Evolutionary conservation across 2,329 filamentous ascomycete genomes (phyloP).

Genomic region (Didymella keratinophila): DNA sequence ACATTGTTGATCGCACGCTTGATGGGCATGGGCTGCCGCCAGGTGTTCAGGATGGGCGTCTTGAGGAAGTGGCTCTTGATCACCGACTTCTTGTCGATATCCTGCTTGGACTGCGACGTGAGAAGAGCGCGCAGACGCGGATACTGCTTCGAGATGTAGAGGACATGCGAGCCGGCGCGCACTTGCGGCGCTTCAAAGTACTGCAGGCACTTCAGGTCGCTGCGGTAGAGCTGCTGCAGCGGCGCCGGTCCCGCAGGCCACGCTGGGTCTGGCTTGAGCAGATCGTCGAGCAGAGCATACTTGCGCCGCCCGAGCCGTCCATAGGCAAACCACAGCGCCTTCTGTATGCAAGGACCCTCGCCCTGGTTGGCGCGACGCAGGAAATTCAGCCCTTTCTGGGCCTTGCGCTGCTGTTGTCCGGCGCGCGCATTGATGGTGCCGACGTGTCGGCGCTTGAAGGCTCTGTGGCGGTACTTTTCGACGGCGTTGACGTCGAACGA

Average conservation of each 20-base stretch:
- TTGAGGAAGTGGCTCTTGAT: constrained; percentile 38
- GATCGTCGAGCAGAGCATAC: constrained; percentile 51
- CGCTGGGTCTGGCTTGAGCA: constrained; percentile 37
- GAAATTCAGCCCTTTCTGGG: constrained; percentile 51
- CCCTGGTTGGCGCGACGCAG: constrained; percentile 65
- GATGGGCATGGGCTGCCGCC: constrained; percentile 57
- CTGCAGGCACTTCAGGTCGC: constrained; percentile 38
- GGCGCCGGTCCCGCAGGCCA: constrained; percentile 23
- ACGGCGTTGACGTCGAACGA: constrained; percentile 27
- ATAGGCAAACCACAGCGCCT: constrained; percentile 63
- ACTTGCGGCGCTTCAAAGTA: constrained; percentile 43
- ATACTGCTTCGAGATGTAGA: constrained; percentile 44
- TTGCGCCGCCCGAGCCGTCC: constrained; percentile 64
- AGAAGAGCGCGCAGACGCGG: constrained; percentile 41
- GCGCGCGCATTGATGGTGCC: constrained; percentile 37
- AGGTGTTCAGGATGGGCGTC: constrained; percentile 56
- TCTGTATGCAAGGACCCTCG: constrained; percentile 59
- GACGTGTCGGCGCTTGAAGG: constrained; percentile 32
- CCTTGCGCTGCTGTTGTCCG: constrained; percentile 33
- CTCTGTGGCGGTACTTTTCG: constrained; percentile 28
- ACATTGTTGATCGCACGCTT: constrained; percentile 55
- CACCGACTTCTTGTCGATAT: constrained; percentile 27
- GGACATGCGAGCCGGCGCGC: constrained; percentile 24
- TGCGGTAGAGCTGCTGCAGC: constrained; percentile 50
- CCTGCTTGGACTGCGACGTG: constrained; percentile 33